Percentiles rank a stretch among this genome's conserved stretches.
Conservation (phyloP, 2,329 filamentous ascomycete genomes). For the Sporothrix euskadiensis region DNA sequence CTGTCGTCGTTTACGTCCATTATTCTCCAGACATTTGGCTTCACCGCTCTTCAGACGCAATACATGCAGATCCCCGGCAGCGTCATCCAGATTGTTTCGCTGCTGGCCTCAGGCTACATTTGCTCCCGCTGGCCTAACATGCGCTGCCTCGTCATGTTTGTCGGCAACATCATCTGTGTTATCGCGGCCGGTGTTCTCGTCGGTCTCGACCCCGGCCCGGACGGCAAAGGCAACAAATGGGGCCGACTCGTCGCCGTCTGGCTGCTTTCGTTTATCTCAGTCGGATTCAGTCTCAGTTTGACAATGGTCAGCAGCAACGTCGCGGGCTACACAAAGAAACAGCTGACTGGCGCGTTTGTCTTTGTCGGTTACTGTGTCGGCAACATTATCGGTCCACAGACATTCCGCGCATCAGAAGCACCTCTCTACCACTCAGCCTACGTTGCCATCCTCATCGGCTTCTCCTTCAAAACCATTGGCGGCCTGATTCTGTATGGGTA, state of each 20-base stretch:
- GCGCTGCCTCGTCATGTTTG: conserved; percentile 56
- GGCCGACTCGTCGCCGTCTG: conserved; percentile 58
- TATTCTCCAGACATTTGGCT: conserved; percentile 41
- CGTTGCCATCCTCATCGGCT: conserved; percentile 57
- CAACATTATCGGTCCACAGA: conserved; percentile 57
- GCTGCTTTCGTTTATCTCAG: conserved; percentile 41
- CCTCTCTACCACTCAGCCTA: conserved; percentile 53
- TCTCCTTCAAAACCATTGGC: conserved; percentile 52
- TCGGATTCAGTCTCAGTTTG: conserved; percentile 53
- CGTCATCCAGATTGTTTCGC: conserved; percentile 56
- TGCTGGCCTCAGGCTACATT: conserved; percentile 53
- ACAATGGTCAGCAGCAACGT: conserved; percentile 56
- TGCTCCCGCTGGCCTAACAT: conserved; percentile 55
- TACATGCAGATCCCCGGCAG: conserved; percentile 60
- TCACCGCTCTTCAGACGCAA: conserved; percentile 36
- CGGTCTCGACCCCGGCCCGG: conserved; percentile 40
- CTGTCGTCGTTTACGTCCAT: conserved; percentile 39
- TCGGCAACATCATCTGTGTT: conserved; percentile 58
- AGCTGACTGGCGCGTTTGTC: conserved; percentile 51
- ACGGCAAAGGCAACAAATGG: conserved; percentile 48
- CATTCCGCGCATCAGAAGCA: conserved; percentile 51
- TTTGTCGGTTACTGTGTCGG: conserved; percentile 57
- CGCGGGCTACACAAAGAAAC: conserved; percentile 58
- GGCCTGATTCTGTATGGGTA: conserved; percentile 55
- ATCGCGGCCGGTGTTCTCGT: conserved; percentile 54